phyloP scores from a whole-genome alignment of 495 filamentous ascomycete species.

The Penicillium salamii region DNA sequence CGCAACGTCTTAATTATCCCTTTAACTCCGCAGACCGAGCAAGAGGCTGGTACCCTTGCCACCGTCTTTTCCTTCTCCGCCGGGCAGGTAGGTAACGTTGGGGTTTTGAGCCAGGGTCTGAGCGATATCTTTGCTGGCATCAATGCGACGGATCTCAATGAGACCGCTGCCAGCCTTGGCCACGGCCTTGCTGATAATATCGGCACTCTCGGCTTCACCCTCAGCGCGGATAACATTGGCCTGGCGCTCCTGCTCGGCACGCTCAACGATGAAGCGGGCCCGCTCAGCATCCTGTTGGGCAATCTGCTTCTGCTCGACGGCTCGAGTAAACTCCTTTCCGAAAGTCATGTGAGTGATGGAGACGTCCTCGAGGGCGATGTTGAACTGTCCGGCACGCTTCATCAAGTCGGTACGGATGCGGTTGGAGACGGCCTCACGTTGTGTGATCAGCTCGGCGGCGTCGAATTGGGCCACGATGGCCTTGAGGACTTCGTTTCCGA shows the following conservation, averaged over 20 bases:
- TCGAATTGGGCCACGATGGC: slow-evolving; percentile 99
- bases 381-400: slow-evolving; percentile 96
- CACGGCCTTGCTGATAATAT: slow-evolving; percentile 87
- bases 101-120: slow-evolving; percentile 85
- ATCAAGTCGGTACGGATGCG: slow-evolving; percentile 93
- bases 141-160: slow-evolving; percentile 93
- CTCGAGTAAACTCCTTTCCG: slow-evolving; percentile 96
- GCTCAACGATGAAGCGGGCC: slow-evolving; percentile 96
- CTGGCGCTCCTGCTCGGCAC: slow-evolving; percentile 97
- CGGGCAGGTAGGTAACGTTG: slow-evolving; percentile 92
- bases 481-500: slow-evolving; percentile 99
- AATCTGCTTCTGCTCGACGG: slow-evolving; percentile 99
- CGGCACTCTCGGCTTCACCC: slow-evolving; percentile 94
- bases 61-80: slow-evolving; percentile 61
- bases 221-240: slow-evolving; percentile 97
- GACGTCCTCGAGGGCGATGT: slow-evolving; percentile 98
- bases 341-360: slow-evolving; percentile 99
- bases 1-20: slow-evolving; percentile 9
- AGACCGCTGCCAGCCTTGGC: slow-evolving; percentile 90
- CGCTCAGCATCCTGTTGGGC: slow-evolving; percentile 98
- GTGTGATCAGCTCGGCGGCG: slow-evolving; percentile 98
- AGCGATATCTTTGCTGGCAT: slow-evolving; percentile 95
- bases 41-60: slow-evolving; percentile 62
- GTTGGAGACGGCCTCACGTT: slow-evolving; percentile 93
- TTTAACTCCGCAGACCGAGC: slow-evolving; percentile 54